phyloP scores from a whole-genome alignment of 306 rosid species.

The Cyclanthera cordifolia region DNA sequence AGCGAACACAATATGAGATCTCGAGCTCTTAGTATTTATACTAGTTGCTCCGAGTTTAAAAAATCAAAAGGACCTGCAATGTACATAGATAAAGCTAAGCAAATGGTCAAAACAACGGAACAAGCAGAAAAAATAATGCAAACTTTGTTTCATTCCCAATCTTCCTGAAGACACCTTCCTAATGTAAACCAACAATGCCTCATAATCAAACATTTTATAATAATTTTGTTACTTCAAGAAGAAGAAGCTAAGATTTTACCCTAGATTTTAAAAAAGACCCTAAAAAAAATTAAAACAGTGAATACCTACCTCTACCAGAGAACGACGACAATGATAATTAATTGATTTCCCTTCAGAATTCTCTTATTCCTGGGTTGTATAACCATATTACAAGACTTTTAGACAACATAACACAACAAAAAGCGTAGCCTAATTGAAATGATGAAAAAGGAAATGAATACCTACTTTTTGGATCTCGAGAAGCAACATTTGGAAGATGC shows the following conservation, averaged over 20 bases:
- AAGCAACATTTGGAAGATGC: slow-evolving; percentile 63
- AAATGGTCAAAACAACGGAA: no score
- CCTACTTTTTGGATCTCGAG: slow-evolving; percentile 74
- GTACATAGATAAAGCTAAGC: no score
- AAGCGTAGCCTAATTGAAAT: not conserved
- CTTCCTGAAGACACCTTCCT: slow-evolving; percentile 73
- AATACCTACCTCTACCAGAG: no score
- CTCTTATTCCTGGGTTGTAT: slow-evolving; percentile 45
- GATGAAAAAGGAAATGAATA: slow-evolving; percentile 3
- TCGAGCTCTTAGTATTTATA: no score
- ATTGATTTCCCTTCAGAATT: slow-evolving; percentile 56
- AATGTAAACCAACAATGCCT: slow-evolving; percentile 20
- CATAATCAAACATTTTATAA: slow-evolving; percentile 12
- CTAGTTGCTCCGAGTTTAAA: no score
- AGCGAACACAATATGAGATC: no score
- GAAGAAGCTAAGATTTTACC: not conserved
- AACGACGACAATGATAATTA: slow-evolving; percentile 82
- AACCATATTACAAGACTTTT: slow-evolving; percentile 19
- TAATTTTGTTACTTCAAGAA: not conserved
- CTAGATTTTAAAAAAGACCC: no score
- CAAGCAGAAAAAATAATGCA: no score
- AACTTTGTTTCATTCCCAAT: no score
- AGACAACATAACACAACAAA: not conserved
- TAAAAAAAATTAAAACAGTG: no score
- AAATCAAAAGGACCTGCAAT: no score